Conservation (phyloP, 768 basidiomycete species). For the Lactarius deliciosus region DNA sequence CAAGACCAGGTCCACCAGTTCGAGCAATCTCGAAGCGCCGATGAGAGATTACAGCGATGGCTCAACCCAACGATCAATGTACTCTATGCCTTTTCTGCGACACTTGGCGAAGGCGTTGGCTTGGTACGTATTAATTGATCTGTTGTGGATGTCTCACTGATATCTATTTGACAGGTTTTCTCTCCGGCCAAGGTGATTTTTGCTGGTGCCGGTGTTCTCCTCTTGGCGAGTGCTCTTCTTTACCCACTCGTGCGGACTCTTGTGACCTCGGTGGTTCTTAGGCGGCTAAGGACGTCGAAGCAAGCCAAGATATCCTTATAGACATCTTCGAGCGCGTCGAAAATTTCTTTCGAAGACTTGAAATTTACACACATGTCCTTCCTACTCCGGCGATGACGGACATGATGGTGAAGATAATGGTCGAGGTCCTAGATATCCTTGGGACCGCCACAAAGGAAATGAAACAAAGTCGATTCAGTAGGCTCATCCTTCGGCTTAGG, state of each 20-base stretch:
- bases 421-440: neutral
- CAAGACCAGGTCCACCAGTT: neutral
- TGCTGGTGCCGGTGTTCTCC: neutral
- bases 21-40: neutral
- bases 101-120: neutral
- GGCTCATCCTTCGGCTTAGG: neutral
- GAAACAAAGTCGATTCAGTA: neutral
- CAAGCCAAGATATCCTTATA: neutral
- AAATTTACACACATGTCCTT: neutral
- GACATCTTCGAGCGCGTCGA: neutral
- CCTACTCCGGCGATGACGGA: constrained; percentile 1
- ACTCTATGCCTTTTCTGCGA: neutral
- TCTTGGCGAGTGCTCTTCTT: neutral
- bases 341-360: neutral
- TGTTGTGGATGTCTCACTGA: neutral
- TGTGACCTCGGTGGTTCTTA: neutral
- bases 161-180: neutral
- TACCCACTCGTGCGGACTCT: neutral
- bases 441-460: neutral
- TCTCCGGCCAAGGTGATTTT: neutral
- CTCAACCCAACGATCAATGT: neutral
- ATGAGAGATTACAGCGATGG: neutral
- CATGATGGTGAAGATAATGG: neutral
- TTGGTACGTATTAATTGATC: neutral
- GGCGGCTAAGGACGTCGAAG: neutral